These are phyloP conservation scores for Stephania japonica DNA, from an alignment of 164 flowering plant species.

Conservation along the genomic window DNA sequence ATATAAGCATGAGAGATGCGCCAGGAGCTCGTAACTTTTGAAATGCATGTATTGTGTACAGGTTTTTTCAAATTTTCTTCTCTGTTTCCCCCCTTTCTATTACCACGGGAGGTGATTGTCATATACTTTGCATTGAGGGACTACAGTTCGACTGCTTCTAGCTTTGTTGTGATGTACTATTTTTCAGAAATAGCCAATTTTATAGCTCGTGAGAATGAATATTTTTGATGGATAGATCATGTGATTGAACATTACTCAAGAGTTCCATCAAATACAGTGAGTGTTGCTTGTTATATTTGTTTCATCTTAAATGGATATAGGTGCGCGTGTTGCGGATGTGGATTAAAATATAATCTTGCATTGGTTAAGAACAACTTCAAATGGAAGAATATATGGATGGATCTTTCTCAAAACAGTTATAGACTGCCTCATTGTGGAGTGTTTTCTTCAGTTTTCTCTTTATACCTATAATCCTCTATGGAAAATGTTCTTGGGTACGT, in stretches of 20 bases:
- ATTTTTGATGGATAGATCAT: neutral
- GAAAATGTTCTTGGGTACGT: too few relatives aligned
- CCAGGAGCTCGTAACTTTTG: slow-evolving; percentile 36
- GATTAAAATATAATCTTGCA: too few relatives aligned
- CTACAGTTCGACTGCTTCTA: neutral
- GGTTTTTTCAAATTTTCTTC: slow-evolving; percentile 21
- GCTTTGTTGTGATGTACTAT: neutral
- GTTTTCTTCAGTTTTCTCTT: too few relatives aligned
- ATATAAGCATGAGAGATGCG: slow-evolving; percentile 81
- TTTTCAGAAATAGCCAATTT: neutral
- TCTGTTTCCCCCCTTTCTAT: neutral
- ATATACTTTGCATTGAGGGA: neutral
- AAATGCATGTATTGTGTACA: slow-evolving; percentile 19
- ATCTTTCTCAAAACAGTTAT: too few relatives aligned
- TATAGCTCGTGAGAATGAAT: neutral
- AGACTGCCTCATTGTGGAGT: too few relatives aligned
- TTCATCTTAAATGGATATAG: too few relatives aligned
- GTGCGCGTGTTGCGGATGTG: too few relatives aligned
- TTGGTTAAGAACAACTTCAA: too few relatives aligned
- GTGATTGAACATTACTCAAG: neutral
- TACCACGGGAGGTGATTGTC: neutral
- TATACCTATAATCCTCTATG: too few relatives aligned
- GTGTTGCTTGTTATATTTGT: too few relatives aligned
- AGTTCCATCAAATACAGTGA: too few relatives aligned
- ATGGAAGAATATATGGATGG: too few relatives aligned